A percentile compares a stretch with the other conserved stretches of the same genome.
Conservation (phyloP, 768 basidiomycete genomes). For the Russula brevipes region DNA sequence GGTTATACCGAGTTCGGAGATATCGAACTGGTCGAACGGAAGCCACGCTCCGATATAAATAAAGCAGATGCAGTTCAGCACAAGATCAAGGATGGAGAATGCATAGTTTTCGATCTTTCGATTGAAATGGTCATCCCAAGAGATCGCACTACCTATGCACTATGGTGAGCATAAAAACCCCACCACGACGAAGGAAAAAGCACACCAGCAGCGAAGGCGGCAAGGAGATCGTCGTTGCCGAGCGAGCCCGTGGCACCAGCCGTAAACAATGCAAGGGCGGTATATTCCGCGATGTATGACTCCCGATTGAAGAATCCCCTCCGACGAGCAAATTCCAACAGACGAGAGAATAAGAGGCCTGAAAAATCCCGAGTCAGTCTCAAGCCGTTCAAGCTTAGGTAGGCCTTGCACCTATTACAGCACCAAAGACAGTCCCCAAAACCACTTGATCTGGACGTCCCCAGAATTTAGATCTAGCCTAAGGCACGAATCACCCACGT, state of each 20-base stretch:
- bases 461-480: background rate
- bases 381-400: background rate
- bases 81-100: slow-evolving; percentile 87
- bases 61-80: slow-evolving; percentile 77
- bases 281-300: slow-evolving; percentile 83
- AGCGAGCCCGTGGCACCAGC: slow-evolving; percentile 75
- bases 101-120: slow-evolving; percentile 74
- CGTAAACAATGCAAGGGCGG: slow-evolving; percentile 66
- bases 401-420: slow-evolving; percentile 39
- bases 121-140: slow-evolving; percentile 87
- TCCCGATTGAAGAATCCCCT: slow-evolving; percentile 69
- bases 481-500: slow-evolving; percentile 28
- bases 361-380: slow-evolving; percentile 2
- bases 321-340: slow-evolving; percentile 66
- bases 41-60: slow-evolving; percentile 90
- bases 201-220: slow-evolving; percentile 77
- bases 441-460: slow-evolving; percentile 66
- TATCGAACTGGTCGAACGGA: slow-evolving; percentile 56
- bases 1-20: slow-evolving; percentile 51
- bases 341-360: slow-evolving; percentile 63
- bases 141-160: slow-evolving; percentile 72
- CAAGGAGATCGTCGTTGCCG: slow-evolving; percentile 84
- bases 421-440: slow-evolving; percentile 66
- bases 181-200: background rate
- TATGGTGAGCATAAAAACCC: background rate